A percentile compares a stretch with the other conserved stretches of the same genome.
These are phyloP conservation scores for Lipomyces kockii DNA, from an alignment of 805 yeast species.

Conservation along the genomic window DNA sequence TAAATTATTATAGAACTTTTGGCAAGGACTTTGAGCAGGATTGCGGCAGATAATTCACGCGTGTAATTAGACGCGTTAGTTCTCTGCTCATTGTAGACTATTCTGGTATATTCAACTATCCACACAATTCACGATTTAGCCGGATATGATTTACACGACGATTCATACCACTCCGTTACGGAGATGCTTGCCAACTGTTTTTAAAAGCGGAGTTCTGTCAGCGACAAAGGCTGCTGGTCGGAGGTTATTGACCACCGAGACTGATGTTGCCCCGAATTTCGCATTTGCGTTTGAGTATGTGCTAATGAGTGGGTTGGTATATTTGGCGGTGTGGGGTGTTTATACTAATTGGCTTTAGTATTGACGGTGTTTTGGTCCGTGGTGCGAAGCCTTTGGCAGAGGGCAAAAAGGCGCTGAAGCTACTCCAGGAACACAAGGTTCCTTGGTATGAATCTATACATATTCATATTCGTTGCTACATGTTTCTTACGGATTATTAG, in stretches of 20 bases:
- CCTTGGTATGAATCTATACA: conserved; percentile 53
- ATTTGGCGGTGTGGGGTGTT: not conserved
- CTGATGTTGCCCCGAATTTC: conserved; percentile 19
- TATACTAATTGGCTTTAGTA: conserved; percentile 42
- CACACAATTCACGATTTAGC: not conserved
- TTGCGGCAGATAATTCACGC: not conserved
- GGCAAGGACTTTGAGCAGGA: not conserved
- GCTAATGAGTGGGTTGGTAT: not conserved
- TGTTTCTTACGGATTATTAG: conserved; percentile 61
- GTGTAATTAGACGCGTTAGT: not conserved
- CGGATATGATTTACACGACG: not conserved
- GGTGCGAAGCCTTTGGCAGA: conserved; percentile 69
- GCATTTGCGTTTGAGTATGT: conserved; percentile 35
- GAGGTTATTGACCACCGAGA: conserved; percentile 1
- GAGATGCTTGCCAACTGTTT: not conserved
- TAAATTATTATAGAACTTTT: not conserved
- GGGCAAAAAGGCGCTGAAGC: conserved; percentile 64
- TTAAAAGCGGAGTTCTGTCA: not conserved
- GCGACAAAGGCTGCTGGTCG: not conserved
- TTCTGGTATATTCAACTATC: not conserved
- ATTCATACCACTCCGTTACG: not conserved
- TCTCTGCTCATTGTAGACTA: not conserved
- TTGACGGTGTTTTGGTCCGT: conserved; percentile 86
- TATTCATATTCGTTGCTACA: conserved; percentile 59
- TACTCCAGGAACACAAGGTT: conserved; percentile 57